Evolutionary conservation across 202 grass and related monocot genomes (phyloP), one percentile per base, ranked within the genome.

Genomic region (Digitaria exilis): DNA sequence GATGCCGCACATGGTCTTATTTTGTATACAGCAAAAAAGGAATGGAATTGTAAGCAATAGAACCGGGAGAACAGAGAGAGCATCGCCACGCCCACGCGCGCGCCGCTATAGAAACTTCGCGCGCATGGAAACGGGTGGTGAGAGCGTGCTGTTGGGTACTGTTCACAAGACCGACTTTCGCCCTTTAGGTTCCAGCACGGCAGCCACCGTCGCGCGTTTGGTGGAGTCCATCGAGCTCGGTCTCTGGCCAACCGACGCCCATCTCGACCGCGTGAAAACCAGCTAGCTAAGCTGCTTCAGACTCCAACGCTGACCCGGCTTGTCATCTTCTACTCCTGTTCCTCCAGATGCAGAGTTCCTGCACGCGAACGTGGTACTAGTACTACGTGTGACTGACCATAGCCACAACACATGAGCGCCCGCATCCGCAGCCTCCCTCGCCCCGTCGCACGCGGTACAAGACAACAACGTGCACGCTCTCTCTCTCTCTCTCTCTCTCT

Each of bases 271-370:
- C 58, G 57, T 63, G 25, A n/a, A 31, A 48, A 37, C 21, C 31
- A 7, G 48, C 28, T 14, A n/a, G 28, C 71, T 3, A 31, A n/a
- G 28, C 71, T 3, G 49, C 22, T 24, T 30, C 19, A 15, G 50
- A 37, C 71, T 39, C 71, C 25, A 63, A 63, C 41, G 41, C 62
- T 64, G 57, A 64, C 75, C 37, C 57, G 75, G 75, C 16, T 16
- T 26, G 25, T 28, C 9, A 46, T 15, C 44, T 44, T 13, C 64
- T 39, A 19, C 12, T 41, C 12, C 21, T 3, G 6, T 3, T 26
- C 2, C 6, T 43, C 39, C 57, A 31, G 29, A 63, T 32, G 30
- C 14, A 48, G 12, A 42, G 24, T 58, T 26, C 26, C 25, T 3
- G 24, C 68, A 45, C 15, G 0, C 41, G 45, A 49, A 64, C 58